Conservation (phyloP, 2,329 filamentous ascomycete genomes). For the Ustilaginoidea virens region DNA sequence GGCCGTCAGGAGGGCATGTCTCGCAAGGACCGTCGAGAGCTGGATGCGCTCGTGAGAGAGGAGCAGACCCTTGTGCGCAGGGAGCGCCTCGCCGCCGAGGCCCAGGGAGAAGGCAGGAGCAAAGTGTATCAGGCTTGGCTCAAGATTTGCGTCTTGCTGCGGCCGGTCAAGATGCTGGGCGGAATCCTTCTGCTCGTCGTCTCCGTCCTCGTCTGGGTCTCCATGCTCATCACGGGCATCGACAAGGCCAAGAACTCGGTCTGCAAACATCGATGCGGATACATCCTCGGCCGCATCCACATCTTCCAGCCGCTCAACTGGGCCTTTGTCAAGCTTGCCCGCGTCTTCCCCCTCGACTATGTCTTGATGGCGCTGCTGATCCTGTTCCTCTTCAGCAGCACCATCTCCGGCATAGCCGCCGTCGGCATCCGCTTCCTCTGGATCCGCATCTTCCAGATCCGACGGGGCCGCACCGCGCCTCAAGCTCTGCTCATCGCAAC, state of each 20-base stretch:
- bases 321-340: slow-evolving; percentile 59
- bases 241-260: slow-evolving; percentile 94
- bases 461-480: slow-evolving; percentile 75
- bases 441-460: slow-evolving; percentile 84
- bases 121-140: slow-evolving; percentile 62
- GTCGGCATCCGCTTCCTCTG: slow-evolving; percentile 94
- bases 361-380: slow-evolving; percentile 73
- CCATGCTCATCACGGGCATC: slow-evolving; percentile 88
- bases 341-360: slow-evolving; percentile 84
- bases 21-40: slow-evolving; percentile 72
- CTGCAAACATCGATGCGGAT: slow-evolving; percentile 82
- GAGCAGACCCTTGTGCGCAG: slow-evolving; percentile 85
- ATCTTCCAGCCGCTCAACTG: slow-evolving; percentile 94
- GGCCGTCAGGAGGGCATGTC: slow-evolving; percentile 63
- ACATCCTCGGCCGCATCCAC: slow-evolving; percentile 73
- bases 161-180: slow-evolving; percentile 76
- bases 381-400: slow-evolving; percentile 76
- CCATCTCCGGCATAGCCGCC: slow-evolving; percentile 70
- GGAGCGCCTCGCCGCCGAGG: slow-evolving; percentile 73
- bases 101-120: slow-evolving; percentile 60
- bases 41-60: slow-evolving; percentile 75
- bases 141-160: slow-evolving; percentile 66
- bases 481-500: slow-evolving; percentile 86
- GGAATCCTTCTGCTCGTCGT: slow-evolving; percentile 65
- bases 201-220: slow-evolving; percentile 64